These are phyloP conservation scores for Ceratocystis smalleyi DNA, from an alignment of 2,329 filamentous ascomycete species.

Conservation along the genomic window DNA sequence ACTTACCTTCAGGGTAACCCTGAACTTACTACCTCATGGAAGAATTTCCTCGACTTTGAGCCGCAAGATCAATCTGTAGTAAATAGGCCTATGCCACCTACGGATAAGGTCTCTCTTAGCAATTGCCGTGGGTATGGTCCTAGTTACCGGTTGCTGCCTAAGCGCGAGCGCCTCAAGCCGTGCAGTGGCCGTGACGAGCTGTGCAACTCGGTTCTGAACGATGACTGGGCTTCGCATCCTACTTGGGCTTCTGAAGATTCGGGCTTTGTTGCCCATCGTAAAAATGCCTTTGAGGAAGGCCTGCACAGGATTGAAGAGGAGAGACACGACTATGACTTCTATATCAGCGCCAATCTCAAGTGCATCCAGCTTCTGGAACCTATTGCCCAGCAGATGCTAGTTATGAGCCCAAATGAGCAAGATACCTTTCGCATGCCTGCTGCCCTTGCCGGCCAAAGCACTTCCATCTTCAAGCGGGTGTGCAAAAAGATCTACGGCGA, in stretches of 20 bases:
- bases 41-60: constrained; percentile 64
- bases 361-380: constrained; percentile 94
- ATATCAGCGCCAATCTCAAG: constrained; percentile 87
- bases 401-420: constrained; percentile 58
- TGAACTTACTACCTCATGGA: constrained; percentile 82
- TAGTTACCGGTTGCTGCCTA: constrained; percentile 84
- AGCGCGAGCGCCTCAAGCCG: constrained; percentile 74
- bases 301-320: constrained; percentile 95
- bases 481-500: constrained; percentile 97
- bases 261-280: constrained; percentile 91
- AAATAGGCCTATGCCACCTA: constrained; percentile 58
- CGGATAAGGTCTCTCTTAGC: constrained; percentile 74
- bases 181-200: constrained; percentile 92
- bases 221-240: constrained; percentile 96
- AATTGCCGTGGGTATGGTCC: constrained; percentile 93
- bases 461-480: constrained; percentile 91
- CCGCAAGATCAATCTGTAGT: constrained; percentile 64
- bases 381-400: constrained; percentile 76
- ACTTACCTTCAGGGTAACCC: constrained; percentile 76
- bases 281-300: constrained; percentile 88
- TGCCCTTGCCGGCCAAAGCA: constrained; percentile 80
- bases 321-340: constrained; percentile 95
- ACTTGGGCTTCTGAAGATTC: constrained; percentile 98
- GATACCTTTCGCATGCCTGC: constrained; percentile 62
- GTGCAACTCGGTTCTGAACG: constrained; percentile 83